Evolutionary conservation across 2,329 filamentous ascomycete species (phyloP).

Genomic region (Cyphellophora europaea): DNA sequence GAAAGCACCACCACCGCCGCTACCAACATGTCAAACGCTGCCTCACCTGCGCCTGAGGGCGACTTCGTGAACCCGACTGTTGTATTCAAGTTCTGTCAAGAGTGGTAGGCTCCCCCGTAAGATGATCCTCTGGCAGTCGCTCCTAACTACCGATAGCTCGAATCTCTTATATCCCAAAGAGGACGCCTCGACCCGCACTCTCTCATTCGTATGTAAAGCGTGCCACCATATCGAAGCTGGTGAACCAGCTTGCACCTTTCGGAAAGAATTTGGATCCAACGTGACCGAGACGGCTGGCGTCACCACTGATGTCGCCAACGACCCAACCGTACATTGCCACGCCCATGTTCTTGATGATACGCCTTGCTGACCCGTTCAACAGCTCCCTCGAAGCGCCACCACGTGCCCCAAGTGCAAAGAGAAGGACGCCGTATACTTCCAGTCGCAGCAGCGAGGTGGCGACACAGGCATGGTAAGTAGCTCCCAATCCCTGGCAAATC

Average conservation of each 20-base stretch:
- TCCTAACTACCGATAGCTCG: conserved; percentile 49
- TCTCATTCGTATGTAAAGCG: conserved; percentile 93
- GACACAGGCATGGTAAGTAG: conserved; percentile 92
- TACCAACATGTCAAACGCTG: conserved; percentile 24
- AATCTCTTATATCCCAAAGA: conserved; percentile 98
- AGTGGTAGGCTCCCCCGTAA: conserved; percentile 55
- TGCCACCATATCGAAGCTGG: conserved; percentile 87
- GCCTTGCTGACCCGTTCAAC: conserved; percentile 33
- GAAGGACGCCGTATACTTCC: conserved; percentile 93
- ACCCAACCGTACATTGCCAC: conserved; percentile 84
- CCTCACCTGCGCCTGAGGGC: conserved; percentile 30
- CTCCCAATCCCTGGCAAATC: conserved; percentile 4
- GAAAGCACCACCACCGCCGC: too few species aligned
- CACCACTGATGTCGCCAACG: conserved; percentile 90
- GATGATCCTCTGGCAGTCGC: conserved; percentile 1
- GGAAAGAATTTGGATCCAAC: conserved; percentile 84
- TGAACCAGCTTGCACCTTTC: conserved; percentile 83
- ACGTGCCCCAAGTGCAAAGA: conserved; percentile 77
- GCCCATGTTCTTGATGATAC: too few species aligned
- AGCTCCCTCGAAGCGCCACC: conserved; percentile 87
- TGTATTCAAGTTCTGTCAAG: conserved; percentile 94
- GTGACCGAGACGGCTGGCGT: conserved; percentile 94
- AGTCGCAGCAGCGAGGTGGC: conserved; percentile 92
- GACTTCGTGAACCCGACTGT: conserved; percentile 48
- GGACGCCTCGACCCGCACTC: conserved; percentile 69